Evolutionary conservation across 1,284 basidiomycete species (phyloP), one percentile per base, ranked within the genome.

Genomic region (Pholiota adiposa): DNA sequence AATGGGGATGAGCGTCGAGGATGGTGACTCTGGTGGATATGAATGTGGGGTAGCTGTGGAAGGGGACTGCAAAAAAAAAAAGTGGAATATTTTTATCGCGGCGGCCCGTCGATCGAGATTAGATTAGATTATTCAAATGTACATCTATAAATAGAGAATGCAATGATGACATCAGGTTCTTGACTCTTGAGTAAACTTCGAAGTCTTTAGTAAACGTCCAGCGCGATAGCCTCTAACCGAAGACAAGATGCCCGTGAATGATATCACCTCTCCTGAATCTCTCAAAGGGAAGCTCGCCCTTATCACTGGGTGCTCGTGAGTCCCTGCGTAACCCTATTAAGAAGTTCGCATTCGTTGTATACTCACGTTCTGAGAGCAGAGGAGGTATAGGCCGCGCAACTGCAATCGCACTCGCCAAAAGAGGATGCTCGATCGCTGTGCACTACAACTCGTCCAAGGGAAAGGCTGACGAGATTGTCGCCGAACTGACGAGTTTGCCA

Each of bases 351-450:
- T n/a, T n/a, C n/a, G n/a, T n/a, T n/a, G n/a, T n/a, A 27, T 7
- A 33, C 31, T 54, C 16, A 54, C 29, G 29, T 11, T 3, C n/a
- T 43, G 16, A 29, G 8, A 25, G 23, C 23, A 84, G 82, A 8
- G 83, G 83, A 2, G 83, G 83, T 0, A 84, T 85, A 44, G 83
- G 83, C 3, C 72, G 72, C 54, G 82, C 83, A 2, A 83, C 81
- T 1, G 81, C 83, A 0, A 67, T 77, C 6, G 69, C 73, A 12
- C 73, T 85, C 18, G 83, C 80, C 1, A 65, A 70, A 0, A 75
- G 70, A 16, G 83, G 83, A 2, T 80, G 80, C 59, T 77, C 76
- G 25, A 79, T 85, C 63, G 83, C 83, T 6, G 75, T 85, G 18
- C 83, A 85, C 67, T 83, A 82, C 68, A 72, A 77, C 56, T 70